phyloP scores from a whole-genome alignment of 192 early-diverging fungal genomes.

The Podochytrium sp. region DNA sequence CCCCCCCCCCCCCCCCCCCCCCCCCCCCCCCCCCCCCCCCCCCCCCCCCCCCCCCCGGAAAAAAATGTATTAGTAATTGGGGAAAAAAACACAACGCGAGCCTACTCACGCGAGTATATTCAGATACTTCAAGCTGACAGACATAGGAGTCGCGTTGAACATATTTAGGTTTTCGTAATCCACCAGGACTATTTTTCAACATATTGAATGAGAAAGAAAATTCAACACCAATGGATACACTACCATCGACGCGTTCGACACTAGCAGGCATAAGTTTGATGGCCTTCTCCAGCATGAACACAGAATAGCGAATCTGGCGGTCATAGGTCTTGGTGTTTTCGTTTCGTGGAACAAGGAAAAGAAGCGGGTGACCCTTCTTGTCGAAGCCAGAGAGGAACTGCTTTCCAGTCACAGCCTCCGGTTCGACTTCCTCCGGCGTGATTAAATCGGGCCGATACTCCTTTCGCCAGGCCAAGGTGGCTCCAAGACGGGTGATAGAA shows the following conservation, averaged over 20 bases:
- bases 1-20: too few species aligned
- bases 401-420: slow-evolving; percentile 82
- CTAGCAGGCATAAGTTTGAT: slow-evolving; percentile 46
- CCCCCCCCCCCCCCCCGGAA: too few species aligned
- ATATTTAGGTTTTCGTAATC: slow-evolving; percentile 81
- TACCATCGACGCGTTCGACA: background rate
- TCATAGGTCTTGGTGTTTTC: slow-evolving; percentile 80
- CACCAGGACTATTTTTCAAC: too few species aligned
- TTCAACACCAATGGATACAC: background rate
- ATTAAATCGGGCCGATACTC: slow-evolving; percentile 69
- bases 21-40: too few species aligned
- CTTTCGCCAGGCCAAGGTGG: slow-evolving; percentile 74
- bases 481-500: slow-evolving; percentile 60
- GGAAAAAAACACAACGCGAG: background rate
- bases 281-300: slow-evolving; percentile 80
- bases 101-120: slow-evolving; percentile 65
- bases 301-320: slow-evolving; percentile 78
- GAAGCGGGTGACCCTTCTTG: slow-evolving; percentile 70
- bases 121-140: slow-evolving; percentile 60
- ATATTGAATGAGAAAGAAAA: too few species aligned
- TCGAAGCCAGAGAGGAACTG: slow-evolving; percentile 83
- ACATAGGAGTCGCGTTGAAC: slow-evolving; percentile 63
- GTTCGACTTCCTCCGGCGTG: slow-evolving; percentile 72
- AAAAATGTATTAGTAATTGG: background rate
- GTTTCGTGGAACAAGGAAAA: slow-evolving; percentile 63